Base-by-base conservation (phyloP, 805 yeast species). In the Yarrowia sp. region DNA sequence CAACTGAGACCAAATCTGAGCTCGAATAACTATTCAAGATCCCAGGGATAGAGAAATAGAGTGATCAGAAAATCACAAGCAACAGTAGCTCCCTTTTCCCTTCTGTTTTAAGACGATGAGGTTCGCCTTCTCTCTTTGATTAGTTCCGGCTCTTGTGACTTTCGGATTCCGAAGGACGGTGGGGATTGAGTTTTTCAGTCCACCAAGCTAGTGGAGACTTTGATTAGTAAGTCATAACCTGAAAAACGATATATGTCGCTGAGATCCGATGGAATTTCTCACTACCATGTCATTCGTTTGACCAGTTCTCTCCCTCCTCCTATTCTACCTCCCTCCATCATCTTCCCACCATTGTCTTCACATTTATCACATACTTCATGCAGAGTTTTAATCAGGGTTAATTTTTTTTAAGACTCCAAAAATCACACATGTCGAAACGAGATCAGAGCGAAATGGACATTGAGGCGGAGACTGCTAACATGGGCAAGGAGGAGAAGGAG, bases 381-480 rank as follows among this genome's bases (percentile, higher is more conserved):
- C 58, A 51, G 61, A 54, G 30, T 51, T 51, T 51, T 35, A 32
- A 49, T 49, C 30, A 17, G 46, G 46, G n/a, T 41, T 41, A 40
- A 41, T 48, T 30, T 51, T 33, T 35, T 33, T 22, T 51, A 2
- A 16, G n/a, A 6, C 41, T n/a, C 22, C 16, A 51, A 32, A 30
- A 17, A 38, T n/a, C 58, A 33, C 41, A 22, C 59, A 54, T 54
- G 61, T 54, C 46, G 46, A 54, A 54, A 38, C 61, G 61, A 54
- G 61, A 54, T 9, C 41, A 54, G 46, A 54, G 41, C 46, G 61
- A 54, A 38, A 54, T 54, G 61, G 61, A 36, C 26, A 24, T 38
- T 14, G 61, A 54, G 46, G 46, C 61, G 35, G 61, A 54, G 17
- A 36, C 61, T 17, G 46, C 44, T 3, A 54, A 54, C 46, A 54